Evolutionary conservation across 2,329 filamentous ascomycete species (phyloP), one percentile per base, ranked within the genome.

Genomic region (Tolypocladium album): DNA sequence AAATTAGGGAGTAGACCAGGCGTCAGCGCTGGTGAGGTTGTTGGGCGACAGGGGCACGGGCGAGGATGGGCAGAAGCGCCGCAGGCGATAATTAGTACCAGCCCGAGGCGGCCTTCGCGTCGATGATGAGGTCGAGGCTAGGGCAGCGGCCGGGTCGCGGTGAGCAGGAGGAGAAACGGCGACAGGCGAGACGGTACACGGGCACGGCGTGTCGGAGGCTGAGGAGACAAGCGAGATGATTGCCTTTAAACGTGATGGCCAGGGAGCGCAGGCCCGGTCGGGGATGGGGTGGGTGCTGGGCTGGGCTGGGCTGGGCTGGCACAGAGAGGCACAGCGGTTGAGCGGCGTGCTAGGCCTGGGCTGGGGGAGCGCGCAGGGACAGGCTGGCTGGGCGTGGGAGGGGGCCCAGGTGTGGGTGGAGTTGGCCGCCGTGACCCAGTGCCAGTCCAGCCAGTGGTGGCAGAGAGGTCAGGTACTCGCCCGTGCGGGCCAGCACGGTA

Each of bases 181-280:
- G 61, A 42, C 53, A 56, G 57, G 55, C 57, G 59, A 58, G 57
- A 58, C 53, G 50, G 45, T 43, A 52, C 58, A 50, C 27, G 58
- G 60, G 61, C 62, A 63, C 67, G 69, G 68, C 71, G 74, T 75
- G 73, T 74, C 72, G 72, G 73, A 76, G 74, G 76, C 77, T 78
- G 74, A 77, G 72, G 72, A 71, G 70, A 71, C 76, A 80, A 80
- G 78, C 78, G 78, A 81, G 70, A 80, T 80, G 78, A 79, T 75
- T 76, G 73, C 73, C 73, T 73, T 71, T 58, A 75, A 63, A 72
- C 71, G 73, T 74, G 73, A 73, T 74, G 70, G 72, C 69, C 62
- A 31, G 27, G 27, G 27, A 31, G 27, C 27, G 27, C 27, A 3
- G 3, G 27, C 27, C 27, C 27, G 27, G 27, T 31, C 27, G 66